These are phyloP conservation scores for Plicaturopsis crispa DNA, from an alignment of 768 basidiomycete genomes.

Conservation along the genomic window DNA sequence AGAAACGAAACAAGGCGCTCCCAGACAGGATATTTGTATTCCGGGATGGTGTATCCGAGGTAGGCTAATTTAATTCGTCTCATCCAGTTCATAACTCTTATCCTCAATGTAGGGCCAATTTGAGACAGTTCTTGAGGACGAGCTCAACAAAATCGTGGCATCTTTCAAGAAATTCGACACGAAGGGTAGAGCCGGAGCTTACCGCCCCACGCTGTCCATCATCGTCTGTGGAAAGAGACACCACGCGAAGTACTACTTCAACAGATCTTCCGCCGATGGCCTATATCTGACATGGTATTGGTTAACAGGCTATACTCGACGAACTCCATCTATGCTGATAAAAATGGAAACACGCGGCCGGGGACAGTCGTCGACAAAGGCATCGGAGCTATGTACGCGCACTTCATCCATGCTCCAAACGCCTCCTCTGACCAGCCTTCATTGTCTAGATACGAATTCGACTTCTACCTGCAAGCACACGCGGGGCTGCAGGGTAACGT, in stretches of 20 bases:
- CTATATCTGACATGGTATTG: not conserved
- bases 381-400: conserved; percentile 55
- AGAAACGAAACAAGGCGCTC: conserved; percentile 44
- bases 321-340: conserved; percentile 38
- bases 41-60: conserved; percentile 81
- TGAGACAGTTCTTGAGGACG: conserved; percentile 46
- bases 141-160: conserved; percentile 52
- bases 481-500: conserved; percentile 66
- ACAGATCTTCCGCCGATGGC: conserved; percentile 33
- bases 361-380: conserved; percentile 81
- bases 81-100: not conserved
- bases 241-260: conserved; percentile 44
- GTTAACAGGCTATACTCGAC: conserved; percentile 52
- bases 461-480: conserved; percentile 70
- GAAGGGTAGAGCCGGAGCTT: conserved; percentile 32
- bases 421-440: conserved; percentile 20
- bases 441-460: conserved; percentile 46
- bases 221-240: conserved; percentile 79
- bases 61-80: conserved; percentile 22
- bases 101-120: conserved; percentile 59
- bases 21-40: conserved; percentile 69
- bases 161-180: conserved; percentile 50
- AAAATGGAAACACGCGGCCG: conserved; percentile 70
- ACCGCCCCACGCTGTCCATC: conserved; percentile 61
- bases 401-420: conserved; percentile 12